Evolutionary conservation across 2,329 filamentous ascomycete genomes (phyloP).

Genomic region (Myrmaecium sp.): DNA sequence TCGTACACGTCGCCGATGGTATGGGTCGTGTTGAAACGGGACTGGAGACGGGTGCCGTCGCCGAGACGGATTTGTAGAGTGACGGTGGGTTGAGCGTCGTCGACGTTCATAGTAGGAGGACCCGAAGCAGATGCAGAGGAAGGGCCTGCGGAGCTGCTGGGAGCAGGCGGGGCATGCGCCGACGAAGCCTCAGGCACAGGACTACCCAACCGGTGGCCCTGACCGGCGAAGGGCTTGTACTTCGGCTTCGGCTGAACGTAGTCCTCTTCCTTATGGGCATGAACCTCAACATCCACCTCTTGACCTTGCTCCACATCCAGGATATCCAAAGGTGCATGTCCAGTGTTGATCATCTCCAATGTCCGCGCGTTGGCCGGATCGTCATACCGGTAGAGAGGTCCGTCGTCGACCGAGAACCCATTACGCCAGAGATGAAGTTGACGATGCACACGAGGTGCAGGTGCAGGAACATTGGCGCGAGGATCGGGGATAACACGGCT

Average conservation of each 20-base stretch:
- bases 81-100: slow-evolving; percentile 50
- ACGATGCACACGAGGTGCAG: slow-evolving; percentile 41
- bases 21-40: slow-evolving; percentile 64
- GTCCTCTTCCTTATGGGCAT: slow-evolving; percentile 55
- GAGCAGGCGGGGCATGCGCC: slow-evolving; percentile 16
- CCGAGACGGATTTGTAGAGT: slow-evolving; percentile 62
- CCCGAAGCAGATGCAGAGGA: slow-evolving; percentile 13
- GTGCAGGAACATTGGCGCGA: slow-evolving; percentile 16
- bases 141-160: slow-evolving; percentile 11
- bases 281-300: slow-evolving; percentile 61
- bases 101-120: slow-evolving; percentile 31
- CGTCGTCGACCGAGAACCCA: slow-evolving; percentile 74
- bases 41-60: slow-evolving; percentile 60
- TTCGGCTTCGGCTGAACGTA: slow-evolving; percentile 57
- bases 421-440: slow-evolving; percentile 67
- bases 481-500: slow-evolving; percentile 54
- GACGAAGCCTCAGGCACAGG: slow-evolving; percentile 50
- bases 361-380: slow-evolving; percentile 59
- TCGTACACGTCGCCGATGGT: slow-evolving; percentile 63
- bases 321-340: slow-evolving; percentile 59
- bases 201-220: slow-evolving; percentile 58
- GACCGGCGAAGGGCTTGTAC: slow-evolving; percentile 58
- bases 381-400: slow-evolving; percentile 59
- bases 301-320: slow-evolving; percentile 62
- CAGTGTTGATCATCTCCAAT: slow-evolving; percentile 58